Percentiles rank a stretch among this genome's conserved stretches.
phyloP scores from a whole-genome alignment of 2,329 filamentous ascomycete species.

The Beauveria caledonica region DNA sequence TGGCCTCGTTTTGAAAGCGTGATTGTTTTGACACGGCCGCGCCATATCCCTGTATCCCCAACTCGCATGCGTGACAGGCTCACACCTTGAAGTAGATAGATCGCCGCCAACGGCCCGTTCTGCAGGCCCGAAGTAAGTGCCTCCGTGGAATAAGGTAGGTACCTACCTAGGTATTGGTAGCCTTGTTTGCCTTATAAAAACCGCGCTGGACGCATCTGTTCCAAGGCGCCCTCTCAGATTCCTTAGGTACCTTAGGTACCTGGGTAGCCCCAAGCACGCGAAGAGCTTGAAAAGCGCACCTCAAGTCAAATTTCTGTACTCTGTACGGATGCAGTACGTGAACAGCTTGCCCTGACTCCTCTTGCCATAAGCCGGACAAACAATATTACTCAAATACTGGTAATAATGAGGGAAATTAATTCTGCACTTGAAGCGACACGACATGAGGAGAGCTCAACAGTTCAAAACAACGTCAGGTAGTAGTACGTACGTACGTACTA shows the following conservation, averaged over 20 bases:
- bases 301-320: too few relatives aligned
- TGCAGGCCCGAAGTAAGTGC: background rate
- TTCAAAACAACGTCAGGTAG: background rate
- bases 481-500: too few relatives aligned
- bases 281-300: background rate
- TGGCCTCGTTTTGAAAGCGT: background rate
- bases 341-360: too few relatives aligned
- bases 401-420: too few relatives aligned
- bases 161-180: background rate
- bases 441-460: background rate
- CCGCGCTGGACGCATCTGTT: background rate
- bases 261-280: background rate
- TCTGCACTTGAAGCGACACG: background rate
- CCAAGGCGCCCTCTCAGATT: too few relatives aligned
- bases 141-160: background rate
- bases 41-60: background rate
- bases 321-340: too few relatives aligned
- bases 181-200: background rate
- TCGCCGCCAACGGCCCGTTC: background rate
- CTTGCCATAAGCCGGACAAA: too few relatives aligned
- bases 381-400: too few relatives aligned
- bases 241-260: too few relatives aligned
- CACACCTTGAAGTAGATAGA: too few relatives aligned
- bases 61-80: background rate
- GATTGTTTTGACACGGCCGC: background rate